Conservation (phyloP, 345 rosid genomes). For the Lepidium sativum region DNA sequence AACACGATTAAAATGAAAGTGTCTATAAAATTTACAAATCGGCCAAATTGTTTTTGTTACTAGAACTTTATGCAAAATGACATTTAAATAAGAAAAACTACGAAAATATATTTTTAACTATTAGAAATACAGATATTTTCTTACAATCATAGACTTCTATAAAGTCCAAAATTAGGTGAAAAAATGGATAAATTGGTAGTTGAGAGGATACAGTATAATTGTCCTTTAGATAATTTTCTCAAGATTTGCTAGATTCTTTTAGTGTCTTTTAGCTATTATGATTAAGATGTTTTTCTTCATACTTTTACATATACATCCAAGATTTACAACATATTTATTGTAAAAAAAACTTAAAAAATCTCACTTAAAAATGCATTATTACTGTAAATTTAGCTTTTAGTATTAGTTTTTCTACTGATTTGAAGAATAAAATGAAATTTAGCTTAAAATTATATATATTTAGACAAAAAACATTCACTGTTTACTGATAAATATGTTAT, state of each 20-base stretch:
- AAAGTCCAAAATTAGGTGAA: constrained; percentile 25
- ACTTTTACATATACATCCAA: background rate
- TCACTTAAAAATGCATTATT: background rate
- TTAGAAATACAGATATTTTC: no score
- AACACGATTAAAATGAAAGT: no score
- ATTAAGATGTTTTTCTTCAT: background rate
- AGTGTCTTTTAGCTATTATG: background rate
- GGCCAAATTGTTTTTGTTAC: no score
- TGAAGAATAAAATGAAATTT: background rate
- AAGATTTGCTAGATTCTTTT: constrained; percentile 4
- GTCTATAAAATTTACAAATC: no score
- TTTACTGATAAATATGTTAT: no score
- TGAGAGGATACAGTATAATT: constrained; percentile 18
- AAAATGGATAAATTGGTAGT: constrained; percentile 13
- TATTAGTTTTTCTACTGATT: background rate
- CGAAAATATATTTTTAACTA: no score
- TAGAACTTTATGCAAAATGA: no score
- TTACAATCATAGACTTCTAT: background rate
- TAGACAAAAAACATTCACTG: background rate
- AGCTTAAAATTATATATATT: background rate
- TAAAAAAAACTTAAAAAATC: background rate
- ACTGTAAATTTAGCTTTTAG: background rate
- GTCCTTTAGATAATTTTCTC: background rate
- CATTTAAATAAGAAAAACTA: no score
- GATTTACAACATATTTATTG: background rate